Conservation (phyloP, 2,329 filamentous ascomycete genomes). For the Diaporthe helianthi region DNA sequence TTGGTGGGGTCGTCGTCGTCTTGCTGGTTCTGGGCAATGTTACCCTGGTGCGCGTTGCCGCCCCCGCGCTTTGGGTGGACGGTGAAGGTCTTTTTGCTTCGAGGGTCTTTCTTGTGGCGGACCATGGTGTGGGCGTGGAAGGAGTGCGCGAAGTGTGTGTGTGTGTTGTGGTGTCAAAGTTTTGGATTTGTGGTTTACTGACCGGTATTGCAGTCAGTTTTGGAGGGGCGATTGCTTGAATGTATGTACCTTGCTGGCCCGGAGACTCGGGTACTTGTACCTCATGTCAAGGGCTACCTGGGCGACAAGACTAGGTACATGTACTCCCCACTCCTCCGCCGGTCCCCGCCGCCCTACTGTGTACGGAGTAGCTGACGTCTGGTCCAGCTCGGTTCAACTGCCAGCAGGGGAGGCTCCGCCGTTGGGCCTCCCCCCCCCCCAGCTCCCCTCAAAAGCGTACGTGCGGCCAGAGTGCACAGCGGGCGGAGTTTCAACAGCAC, state of each 20-base stretch:
- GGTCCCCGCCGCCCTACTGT: not conserved
- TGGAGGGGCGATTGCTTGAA: slow-evolving; percentile 29
- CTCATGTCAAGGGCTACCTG: fast-evolving
- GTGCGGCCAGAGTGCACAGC: not conserved
- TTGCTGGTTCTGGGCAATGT: slow-evolving; percentile 49
- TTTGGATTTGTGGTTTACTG: not conserved
- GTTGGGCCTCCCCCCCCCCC: slow-evolving; percentile 11
- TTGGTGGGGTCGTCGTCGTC: slow-evolving; percentile 31
- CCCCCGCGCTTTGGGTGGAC: slow-evolving; percentile 45
- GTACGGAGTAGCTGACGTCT: slow-evolving; percentile 18
- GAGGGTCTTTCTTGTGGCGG: slow-evolving; percentile 90
- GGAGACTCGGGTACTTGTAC: not conserved
- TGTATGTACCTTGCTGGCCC: not conserved
- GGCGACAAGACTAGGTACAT: not conserved
- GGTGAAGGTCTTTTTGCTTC: slow-evolving; percentile 42
- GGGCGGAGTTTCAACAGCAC: slow-evolving; percentile 8
- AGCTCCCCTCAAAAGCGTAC: slow-evolving; percentile 20
- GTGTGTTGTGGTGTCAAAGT: not conserved
- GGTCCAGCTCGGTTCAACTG: slow-evolving; percentile 15
- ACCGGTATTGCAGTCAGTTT: too few species aligned
- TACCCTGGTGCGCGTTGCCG: slow-evolving; percentile 42
- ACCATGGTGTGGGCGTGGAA: slow-evolving; percentile 68
- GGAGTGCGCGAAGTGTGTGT: not conserved
- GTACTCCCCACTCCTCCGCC: not conserved
- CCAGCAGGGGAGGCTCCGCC: slow-evolving; percentile 9